phyloP scores from a whole-genome alignment of 1,284 basidiomycete species.

The Leccinum angustisporum region DNA sequence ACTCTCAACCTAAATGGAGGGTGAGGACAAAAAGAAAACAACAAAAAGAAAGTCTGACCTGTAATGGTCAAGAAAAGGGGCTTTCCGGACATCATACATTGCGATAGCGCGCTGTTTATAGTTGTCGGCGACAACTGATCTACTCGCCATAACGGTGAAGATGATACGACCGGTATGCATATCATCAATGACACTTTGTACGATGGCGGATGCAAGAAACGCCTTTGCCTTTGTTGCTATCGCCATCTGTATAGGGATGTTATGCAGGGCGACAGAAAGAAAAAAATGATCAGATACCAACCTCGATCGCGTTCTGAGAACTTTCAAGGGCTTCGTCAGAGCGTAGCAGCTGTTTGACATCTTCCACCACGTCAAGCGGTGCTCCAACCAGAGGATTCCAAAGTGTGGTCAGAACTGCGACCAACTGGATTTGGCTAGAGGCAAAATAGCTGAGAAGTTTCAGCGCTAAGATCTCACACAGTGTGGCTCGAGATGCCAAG shows the following conservation, averaged over 20 bases:
- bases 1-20: slow-evolving; percentile 61
- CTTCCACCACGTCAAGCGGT: slow-evolving; percentile 59
- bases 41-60: slow-evolving; percentile 39
- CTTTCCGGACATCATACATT: slow-evolving; percentile 69
- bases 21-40: slow-evolving; percentile 7
- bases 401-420: slow-evolving; percentile 70
- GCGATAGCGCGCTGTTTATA: slow-evolving; percentile 79
- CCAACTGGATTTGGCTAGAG: slow-evolving; percentile 68
- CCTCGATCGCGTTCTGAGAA: slow-evolving; percentile 79
- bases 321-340: slow-evolving; percentile 52
- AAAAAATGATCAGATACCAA: slow-evolving; percentile 35
- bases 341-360: slow-evolving; percentile 57
- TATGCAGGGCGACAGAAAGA: background rate
- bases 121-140: slow-evolving; percentile 81
- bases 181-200: slow-evolving; percentile 81
- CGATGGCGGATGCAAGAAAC: slow-evolving; percentile 76
- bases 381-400: slow-evolving; percentile 86
- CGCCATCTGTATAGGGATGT: slow-evolving; percentile 61
- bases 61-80: slow-evolving; percentile 84
- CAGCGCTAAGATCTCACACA: slow-evolving; percentile 84
- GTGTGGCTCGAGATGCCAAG: slow-evolving; percentile 65
- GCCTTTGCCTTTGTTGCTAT: slow-evolving; percentile 79
- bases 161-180: slow-evolving; percentile 76
- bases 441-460: slow-evolving; percentile 80
- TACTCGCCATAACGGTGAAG: slow-evolving; percentile 62